Evolutionary conservation across 2,329 filamentous ascomycete genomes (phyloP).

Genomic region (Exserohilum rostratum): DNA sequence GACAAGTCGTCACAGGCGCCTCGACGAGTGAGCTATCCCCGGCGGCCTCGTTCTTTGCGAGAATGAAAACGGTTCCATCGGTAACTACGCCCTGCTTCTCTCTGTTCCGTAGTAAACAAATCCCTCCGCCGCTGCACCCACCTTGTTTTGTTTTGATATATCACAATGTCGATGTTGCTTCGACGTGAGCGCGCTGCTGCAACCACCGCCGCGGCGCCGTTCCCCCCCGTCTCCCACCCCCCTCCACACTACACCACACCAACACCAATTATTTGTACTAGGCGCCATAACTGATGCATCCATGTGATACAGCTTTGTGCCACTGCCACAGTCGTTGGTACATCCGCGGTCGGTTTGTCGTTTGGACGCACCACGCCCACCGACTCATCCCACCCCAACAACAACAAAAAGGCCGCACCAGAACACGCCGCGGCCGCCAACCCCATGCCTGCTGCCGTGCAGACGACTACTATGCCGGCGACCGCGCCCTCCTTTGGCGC

Average conservation of each 20-base stretch:
- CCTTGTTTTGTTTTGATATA: slow-evolving; percentile 42
- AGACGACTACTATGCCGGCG: slow-evolving; percentile 33
- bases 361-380: slow-evolving; percentile 59
- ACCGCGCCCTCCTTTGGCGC: slow-evolving; percentile 31
- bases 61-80: slow-evolving; percentile 56
- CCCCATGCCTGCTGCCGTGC: slow-evolving; percentile 39
- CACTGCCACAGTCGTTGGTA: slow-evolving; percentile 64
- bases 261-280: slow-evolving; percentile 25
- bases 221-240: slow-evolving; percentile 21
- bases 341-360: slow-evolving; percentile 64
- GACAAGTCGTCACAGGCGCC: slow-evolving; percentile 44
- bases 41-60: slow-evolving; percentile 47
- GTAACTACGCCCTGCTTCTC: slow-evolving; percentile 42
- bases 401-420: slow-evolving; percentile 48
- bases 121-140: slow-evolving; percentile 15
- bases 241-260: too few relatives aligned
- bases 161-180: slow-evolving; percentile 27
- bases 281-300: slow-evolving; percentile 46
- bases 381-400: slow-evolving; percentile 30
- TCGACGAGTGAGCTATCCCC: slow-evolving; percentile 47
- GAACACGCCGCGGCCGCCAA: slow-evolving; percentile 37
- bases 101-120: slow-evolving; percentile 16
- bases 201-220: slow-evolving; percentile 33
- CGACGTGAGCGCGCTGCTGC: slow-evolving; percentile 32
- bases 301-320: slow-evolving; percentile 63